Evolutionary conservation across 257 asterid genomes (phyloP).

Genomic region (Penstemon eatonii): DNA sequence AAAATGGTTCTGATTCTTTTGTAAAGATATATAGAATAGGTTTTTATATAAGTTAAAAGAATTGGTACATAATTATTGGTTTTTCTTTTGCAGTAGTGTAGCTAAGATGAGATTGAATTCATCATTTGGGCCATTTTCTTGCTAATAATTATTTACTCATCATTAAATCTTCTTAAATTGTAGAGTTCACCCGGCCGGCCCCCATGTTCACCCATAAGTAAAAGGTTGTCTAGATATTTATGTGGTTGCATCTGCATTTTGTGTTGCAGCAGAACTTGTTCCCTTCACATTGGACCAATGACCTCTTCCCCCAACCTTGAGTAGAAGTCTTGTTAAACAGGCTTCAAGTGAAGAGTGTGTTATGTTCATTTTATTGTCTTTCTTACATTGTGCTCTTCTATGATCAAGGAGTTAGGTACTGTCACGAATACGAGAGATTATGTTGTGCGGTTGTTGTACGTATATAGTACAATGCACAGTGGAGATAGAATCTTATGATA

Average conservation of each 20-base stretch:
- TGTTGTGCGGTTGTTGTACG: too few relatives aligned
- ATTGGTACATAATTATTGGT: conserved; percentile 37
- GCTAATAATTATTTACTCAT: neutral
- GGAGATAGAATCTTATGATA: too few relatives aligned
- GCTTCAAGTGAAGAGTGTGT: too few relatives aligned
- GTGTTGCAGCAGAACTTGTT: neutral
- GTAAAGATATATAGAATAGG: conserved; percentile 44
- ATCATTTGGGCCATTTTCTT: neutral
- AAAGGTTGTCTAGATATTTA: neutral
- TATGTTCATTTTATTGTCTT: too few relatives aligned
- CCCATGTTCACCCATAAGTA: neutral
- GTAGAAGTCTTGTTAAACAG: too few relatives aligned
- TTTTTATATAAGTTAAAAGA: conserved; percentile 30
- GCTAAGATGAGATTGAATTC: conserved; percentile 10
- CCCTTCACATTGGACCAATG: neutral
- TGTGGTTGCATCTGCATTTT: neutral
- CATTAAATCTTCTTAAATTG: neutral
- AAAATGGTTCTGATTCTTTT: conserved; percentile 30
- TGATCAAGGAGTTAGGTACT: too few relatives aligned
- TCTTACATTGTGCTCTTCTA: too few relatives aligned
- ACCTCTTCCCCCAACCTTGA: too few relatives aligned
- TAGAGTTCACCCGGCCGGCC: neutral
- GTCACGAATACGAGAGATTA: too few relatives aligned
- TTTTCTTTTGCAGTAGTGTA: conserved; percentile 14
- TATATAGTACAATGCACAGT: too few relatives aligned